Conservation (phyloP, 257 asterid genomes). For the Osmanthus fragrans region DNA sequence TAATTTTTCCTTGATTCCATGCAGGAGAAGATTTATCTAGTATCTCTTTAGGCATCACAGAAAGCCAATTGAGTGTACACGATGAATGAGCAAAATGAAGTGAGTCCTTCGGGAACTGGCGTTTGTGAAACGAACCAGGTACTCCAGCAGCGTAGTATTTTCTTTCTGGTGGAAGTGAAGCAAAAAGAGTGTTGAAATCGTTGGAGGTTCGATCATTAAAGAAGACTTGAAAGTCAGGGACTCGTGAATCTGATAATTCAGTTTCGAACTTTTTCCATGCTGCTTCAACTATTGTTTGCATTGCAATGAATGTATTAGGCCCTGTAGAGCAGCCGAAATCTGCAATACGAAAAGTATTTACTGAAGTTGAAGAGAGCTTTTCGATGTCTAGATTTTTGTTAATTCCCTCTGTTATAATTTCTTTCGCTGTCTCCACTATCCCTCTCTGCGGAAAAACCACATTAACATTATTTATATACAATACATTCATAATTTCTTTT, state of each 20-base stretch:
- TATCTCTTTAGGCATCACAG: conserved; percentile 22
- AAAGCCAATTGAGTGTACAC: conserved; percentile 40
- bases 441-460: neutral
- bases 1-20: conserved; percentile 32
- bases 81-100: conserved; percentile 35
- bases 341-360: conserved; percentile 3
- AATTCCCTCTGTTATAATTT: neutral
- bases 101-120: conserved; percentile 28
- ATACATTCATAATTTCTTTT: too few species aligned
- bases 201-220: conserved; percentile 40
- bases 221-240: conserved; percentile 27
- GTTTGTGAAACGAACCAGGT: conserved; percentile 37
- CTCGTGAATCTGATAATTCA: neutral
- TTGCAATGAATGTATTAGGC: conserved; percentile 30
- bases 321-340: conserved; percentile 43
- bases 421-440: neutral
- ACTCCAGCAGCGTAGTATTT: conserved; percentile 34
- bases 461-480: too few species aligned
- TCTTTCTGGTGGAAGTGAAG: conserved; percentile 21
- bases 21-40: conserved; percentile 16
- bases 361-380: neutral
- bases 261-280: conserved; percentile 7
- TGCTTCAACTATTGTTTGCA: conserved; percentile 27
- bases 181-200: conserved; percentile 46
- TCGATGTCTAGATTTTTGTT: neutral